Percentiles rank a stretch among this genome's conserved stretches.
Conservation (phyloP, 495 filamentous ascomycete species). For the Lophium mytilinum region DNA sequence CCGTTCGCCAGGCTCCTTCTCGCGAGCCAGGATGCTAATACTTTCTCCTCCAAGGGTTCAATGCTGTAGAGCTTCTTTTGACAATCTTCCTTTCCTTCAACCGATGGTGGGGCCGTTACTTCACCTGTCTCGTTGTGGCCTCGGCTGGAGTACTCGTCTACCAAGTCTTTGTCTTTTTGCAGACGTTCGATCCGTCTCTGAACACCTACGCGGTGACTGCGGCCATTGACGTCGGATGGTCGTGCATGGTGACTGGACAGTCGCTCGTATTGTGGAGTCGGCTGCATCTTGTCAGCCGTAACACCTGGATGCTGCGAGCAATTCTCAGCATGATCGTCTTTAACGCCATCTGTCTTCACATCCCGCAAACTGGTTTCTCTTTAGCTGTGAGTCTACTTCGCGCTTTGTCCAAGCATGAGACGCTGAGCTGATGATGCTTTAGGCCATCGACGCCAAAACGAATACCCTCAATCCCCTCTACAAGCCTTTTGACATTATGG, state of each 20-base stretch:
- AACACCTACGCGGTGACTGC: background rate
- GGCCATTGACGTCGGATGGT: constrained; percentile 3
- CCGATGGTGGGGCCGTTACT: constrained; percentile 5
- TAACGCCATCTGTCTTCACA: too few species aligned
- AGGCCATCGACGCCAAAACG: constrained; percentile 8
- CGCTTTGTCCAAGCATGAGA: too few species aligned
- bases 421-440: too few species aligned
- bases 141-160: background rate
- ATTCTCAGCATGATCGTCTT: too few species aligned
- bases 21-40: too few species aligned
- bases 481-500: constrained; percentile 5
- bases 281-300: too few species aligned
- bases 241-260: constrained; percentile 19
- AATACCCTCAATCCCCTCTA: background rate
- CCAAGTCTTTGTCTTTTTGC: background rate
- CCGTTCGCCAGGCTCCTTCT: too few species aligned
- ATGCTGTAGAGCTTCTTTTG: background rate
- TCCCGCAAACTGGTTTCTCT: constrained; percentile 2
- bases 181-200: background rate
- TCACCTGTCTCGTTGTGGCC: constrained; percentile 1
- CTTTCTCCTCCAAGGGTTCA: too few species aligned
- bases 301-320: too few species aligned
- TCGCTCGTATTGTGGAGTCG: constrained; percentile 18
- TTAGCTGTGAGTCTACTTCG: constrained; percentile 21
- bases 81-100: background rate